Evolutionary conservation across 225 moss, liverwort and hornwort genomes (phyloP), one percentile per base, ranked within the genome.

Genomic region (Physcomitrium patens): DNA sequence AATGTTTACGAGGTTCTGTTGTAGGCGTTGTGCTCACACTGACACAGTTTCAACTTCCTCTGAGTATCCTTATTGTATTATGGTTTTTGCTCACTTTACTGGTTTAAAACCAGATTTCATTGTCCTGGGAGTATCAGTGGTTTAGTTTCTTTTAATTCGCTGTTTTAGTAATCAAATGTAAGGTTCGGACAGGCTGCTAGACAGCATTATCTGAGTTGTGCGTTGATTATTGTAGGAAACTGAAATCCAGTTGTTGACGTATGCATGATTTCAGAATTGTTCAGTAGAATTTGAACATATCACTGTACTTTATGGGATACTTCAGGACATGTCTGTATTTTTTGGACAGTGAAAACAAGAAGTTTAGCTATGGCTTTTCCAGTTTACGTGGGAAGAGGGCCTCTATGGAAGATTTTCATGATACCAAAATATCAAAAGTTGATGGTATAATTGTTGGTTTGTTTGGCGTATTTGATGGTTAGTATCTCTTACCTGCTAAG

Each of bases 401-500:
- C 37, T 94, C 94, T 22, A 94, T 94, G 94, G 94, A 94, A 75
- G 94, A 94, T 57, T 91, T 84, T 59, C 85, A 85, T 67, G 86
- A 91, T 3, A 80, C 90, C 3, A 83, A 88, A 72, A 76, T 91
- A 69, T 79, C 80, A 59, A 79, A 90, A 77, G 65, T 90, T 64
- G 85, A 81, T 28, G 94, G 81, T 13, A 72, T 85, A 72, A 82
- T 80, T 9, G 78, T 94, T 62, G 94, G 91, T 50, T 81, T 94
- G 61, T 94, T 94, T 76, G 94, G 94, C 41, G 94, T 94, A 37
- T 94, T 94, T 67, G 94, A 94, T 77, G 94, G 94, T 94, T 71
- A 69, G 79, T 66, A 55, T 10, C 42, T 56, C 67, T 51, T 48
- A 22, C 46, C 42, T 61, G 16, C 11, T 56, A 17, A 48, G 59